Conservation (phyloP, 352 stramenopile species). For the Phytophthora kernoviae region DNA sequence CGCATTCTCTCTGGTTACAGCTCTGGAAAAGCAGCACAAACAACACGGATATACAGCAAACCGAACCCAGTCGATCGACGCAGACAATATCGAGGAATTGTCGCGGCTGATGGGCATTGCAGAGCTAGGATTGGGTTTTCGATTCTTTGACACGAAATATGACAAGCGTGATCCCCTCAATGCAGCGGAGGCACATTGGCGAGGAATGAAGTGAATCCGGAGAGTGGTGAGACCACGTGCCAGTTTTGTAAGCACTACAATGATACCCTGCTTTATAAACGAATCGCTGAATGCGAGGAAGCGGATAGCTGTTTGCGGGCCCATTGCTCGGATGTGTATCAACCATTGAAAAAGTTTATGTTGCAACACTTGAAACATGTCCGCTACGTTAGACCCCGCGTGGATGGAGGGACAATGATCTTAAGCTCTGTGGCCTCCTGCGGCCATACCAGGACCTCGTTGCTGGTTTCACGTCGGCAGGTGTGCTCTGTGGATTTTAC, state of each 20-base stretch:
- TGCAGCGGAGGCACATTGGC: background rate
- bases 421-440: constrained; percentile 2
- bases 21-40: too few relatives aligned
- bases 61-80: too few relatives aligned
- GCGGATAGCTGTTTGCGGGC: too few relatives aligned
- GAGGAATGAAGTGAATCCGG: background rate
- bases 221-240: too few relatives aligned
- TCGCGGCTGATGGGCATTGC: background rate
- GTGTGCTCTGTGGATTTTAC: constrained; percentile 34
- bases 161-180: background rate
- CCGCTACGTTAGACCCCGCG: constrained; percentile 27
- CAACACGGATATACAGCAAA: too few relatives aligned
- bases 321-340: constrained; percentile 26
- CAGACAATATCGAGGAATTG: too few relatives aligned
- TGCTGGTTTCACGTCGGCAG: constrained; percentile 24
- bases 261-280: too few relatives aligned
- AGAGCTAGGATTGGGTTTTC: background rate
- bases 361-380: constrained; percentile 29
- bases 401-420: constrained; percentile 15
- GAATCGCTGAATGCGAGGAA: too few relatives aligned
- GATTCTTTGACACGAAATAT: background rate
- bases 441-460: constrained; percentile 16
- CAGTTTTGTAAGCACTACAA: too few relatives aligned
- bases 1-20: too few relatives aligned
- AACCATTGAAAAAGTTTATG: constrained; percentile 34